Evolutionary conservation across 192 early-diverging fungal species (phyloP), one percentile per base, ranked within the genome.

Genomic region (Backusella psychrophila): DNA sequence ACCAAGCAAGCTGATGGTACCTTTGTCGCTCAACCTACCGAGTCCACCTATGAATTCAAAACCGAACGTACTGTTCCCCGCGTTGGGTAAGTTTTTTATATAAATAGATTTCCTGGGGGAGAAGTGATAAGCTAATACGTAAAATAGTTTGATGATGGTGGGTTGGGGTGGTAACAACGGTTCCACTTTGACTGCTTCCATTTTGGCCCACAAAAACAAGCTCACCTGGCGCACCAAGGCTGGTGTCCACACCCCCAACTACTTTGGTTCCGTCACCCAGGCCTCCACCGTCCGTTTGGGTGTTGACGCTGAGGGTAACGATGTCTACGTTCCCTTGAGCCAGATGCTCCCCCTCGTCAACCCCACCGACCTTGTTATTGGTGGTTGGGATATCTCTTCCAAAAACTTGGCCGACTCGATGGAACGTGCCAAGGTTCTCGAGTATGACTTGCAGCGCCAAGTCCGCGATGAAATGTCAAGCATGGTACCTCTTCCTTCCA

Each of bases 131-230:
- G 21, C 49, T 38, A 36, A 17, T 38, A 71, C 19, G 17, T 66
- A 26, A 26, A 71, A 69, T 29, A 95, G 96, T 77, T 87, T 99
- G 63, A 98, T 99, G 98, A 93, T 99, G 84, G 96, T 99, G 79
- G 98, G 98, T 36, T 97, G 96, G 96, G 98, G 96, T 79, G 98
- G 98, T 79, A 99, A 99, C 94, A 99, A 99, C 87, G 97, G 97
- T 72, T 94, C 96, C 71, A 99, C 97, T 72, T 81, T 99, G 74
- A 98, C 97, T 52, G 98, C 98, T 7, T 93, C 96, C 83, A 95
- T 98, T 85, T 86, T 97, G 70, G 97, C 98, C 77, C 97, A 99
- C 92, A 93, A 91, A 84, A 81, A 86, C 76, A 90, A 93, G 71
- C 87, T 97, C 73, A 87, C 88, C 72, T 99, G 96, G 97, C 89